Percentiles rank a stretch among this genome's conserved stretches.
These are phyloP conservation scores for Metarhizium sp. DNA, from an alignment of 2,329 filamentous ascomycete species.

Conservation along the genomic window DNA sequence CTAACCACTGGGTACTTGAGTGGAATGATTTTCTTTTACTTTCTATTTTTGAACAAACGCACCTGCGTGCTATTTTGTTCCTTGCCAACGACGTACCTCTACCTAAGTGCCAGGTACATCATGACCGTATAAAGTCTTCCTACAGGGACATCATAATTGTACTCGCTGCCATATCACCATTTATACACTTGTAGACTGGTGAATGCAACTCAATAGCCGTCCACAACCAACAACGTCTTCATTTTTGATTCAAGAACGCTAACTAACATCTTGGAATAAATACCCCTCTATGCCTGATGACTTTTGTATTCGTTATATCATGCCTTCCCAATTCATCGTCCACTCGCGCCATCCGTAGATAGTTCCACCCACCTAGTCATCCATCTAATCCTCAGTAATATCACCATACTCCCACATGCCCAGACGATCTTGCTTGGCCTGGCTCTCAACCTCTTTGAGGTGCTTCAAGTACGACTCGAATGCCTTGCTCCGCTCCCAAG, in stretches of 20 bases:
- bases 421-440: slow-evolving; percentile 69
- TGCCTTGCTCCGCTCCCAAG: slow-evolving; percentile 69
- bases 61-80: no score
- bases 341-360: neutral
- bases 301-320: neutral
- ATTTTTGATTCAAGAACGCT: neutral
- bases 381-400: slow-evolving; percentile 72
- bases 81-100: no score
- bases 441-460: slow-evolving; percentile 62
- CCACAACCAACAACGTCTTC: no score
- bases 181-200: no score
- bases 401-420: slow-evolving; percentile 99
- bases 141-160: no score
- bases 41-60: no score
- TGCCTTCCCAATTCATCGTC: neutral
- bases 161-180: no score
- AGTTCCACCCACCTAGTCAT: neutral
- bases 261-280: neutral
- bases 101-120: no score
- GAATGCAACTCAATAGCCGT: no score
- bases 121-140: no score
- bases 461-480: slow-evolving; percentile 63
- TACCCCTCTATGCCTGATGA: slow-evolving; percentile 2
- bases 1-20: no score
- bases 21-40: no score